A percentile compares a stretch with the other conserved stretches of the same genome.
These are phyloP conservation scores for Amaranthus palmeri DNA, from an alignment of 148 eudicot genomes.

Conservation along the genomic window DNA sequence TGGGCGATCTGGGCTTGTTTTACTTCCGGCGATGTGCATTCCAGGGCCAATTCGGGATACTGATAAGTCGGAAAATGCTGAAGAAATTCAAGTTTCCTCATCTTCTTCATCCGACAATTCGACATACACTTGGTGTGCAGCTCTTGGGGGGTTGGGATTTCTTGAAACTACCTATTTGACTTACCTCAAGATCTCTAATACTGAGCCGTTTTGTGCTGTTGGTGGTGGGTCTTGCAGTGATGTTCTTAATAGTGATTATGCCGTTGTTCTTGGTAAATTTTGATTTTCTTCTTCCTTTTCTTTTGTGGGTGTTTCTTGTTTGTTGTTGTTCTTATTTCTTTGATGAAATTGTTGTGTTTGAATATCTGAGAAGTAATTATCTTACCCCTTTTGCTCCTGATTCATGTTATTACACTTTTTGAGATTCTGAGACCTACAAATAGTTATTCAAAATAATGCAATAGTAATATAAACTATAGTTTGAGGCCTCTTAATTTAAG, in stretches of 20 bases:
- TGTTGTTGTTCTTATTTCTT: neutral
- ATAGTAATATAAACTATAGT: no score
- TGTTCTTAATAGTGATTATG: constrained; percentile 73
- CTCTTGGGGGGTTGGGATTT: constrained; percentile 69
- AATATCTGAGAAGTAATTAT: no score
- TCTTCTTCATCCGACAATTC: constrained; percentile 35
- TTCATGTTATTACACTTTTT: no score
- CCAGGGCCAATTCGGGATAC: constrained; percentile 16
- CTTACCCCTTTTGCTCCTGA: no score
- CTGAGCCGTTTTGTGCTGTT: constrained; percentile 75
- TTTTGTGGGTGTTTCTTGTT: neutral
- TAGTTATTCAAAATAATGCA: no score
- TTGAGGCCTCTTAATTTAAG: no score
- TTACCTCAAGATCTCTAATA: constrained; percentile 60
- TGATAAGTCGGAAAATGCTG: constrained; percentile 27
- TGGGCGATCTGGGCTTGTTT: neutral
- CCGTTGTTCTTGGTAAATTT: constrained; percentile 53
- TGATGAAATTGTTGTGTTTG: no score
- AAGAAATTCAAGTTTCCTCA: constrained; percentile 2
- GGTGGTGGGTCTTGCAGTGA: constrained; percentile 64
- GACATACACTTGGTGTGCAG: constrained; percentile 77
- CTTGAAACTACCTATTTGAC: constrained; percentile 69
- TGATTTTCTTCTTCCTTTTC: neutral
- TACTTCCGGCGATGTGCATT: constrained; percentile 18
- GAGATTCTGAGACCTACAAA: no score